These are phyloP conservation scores for Sequoiadendron giganteum DNA, from an alignment of 75 land plant species.

Conservation along the genomic window DNA sequence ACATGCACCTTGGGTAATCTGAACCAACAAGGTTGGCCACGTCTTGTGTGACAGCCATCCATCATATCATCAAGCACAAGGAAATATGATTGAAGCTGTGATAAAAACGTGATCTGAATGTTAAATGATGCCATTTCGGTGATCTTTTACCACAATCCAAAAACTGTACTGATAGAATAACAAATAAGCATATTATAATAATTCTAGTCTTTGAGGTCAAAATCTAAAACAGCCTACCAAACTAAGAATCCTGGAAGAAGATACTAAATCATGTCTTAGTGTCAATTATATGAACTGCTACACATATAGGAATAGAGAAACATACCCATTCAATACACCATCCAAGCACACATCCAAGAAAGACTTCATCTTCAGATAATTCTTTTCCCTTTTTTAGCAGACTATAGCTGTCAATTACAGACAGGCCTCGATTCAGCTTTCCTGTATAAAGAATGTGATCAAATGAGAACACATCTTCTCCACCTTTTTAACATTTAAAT, in stretches of 20 bases:
- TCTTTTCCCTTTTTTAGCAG: conserved; percentile 68
- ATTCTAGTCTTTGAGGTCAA: neutral
- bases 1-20: conserved; percentile 71
- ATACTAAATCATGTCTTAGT: neutral
- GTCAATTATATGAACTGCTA: neutral
- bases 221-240: neutral
- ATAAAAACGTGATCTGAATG: neutral
- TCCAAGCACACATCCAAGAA: conserved; percentile 80
- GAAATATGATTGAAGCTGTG: conserved; percentile 96
- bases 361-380: conserved; percentile 67
- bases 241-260: neutral
- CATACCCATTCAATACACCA: conserved; percentile 99
- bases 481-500: neutral
- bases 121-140: neutral
- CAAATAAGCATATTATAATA: neutral
- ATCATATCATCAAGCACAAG: conserved; percentile 96
- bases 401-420: conserved; percentile 91
- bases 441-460: conserved; percentile 47
- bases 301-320: conserved; percentile 8
- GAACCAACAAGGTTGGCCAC: conserved; percentile 99
- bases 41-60: conserved; percentile 86
- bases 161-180: neutral
- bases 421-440: conserved; percentile 90
- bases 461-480: neutral
- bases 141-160: neutral